Percentiles rank a stretch among this genome's conserved stretches.
Conservation (phyloP, 75 land plant genomes). For the Adiantum capillusveneris region DNA sequence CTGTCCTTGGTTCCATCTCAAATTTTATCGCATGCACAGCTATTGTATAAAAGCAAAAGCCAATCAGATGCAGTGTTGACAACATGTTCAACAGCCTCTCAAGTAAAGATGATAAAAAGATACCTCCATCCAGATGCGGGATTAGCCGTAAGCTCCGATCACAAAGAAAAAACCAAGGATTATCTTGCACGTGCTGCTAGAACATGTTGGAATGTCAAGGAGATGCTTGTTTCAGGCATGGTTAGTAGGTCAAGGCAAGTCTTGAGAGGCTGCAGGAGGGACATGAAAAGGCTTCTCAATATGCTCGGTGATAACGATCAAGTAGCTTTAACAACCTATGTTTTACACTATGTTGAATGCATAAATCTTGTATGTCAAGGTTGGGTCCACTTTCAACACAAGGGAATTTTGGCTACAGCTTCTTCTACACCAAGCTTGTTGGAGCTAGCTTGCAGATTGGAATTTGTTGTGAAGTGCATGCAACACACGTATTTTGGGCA, state of each 20-base stretch:
- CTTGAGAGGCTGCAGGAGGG: constrained; percentile 2
- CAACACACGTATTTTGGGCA: not conserved
- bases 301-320: not conserved
- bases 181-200: not conserved
- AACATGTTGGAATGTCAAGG: not conserved
- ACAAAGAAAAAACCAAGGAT: not conserved
- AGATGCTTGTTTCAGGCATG: not conserved
- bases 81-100: not conserved
- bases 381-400: not conserved
- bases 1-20: constrained; percentile 13
- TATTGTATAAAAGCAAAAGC: constrained; percentile 8
- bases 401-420: not conserved
- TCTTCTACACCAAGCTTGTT: not conserved
- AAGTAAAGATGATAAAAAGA: not conserved
- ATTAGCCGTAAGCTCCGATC: not conserved
- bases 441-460: not conserved
- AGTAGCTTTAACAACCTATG: not conserved
- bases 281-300: not conserved
- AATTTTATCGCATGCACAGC: constrained; percentile 6
- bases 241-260: not conserved
- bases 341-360: not conserved
- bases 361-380: not conserved
- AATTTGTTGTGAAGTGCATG: constrained; percentile 3
- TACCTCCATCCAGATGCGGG: not conserved
- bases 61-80: not conserved